A percentile compares a stretch with the other conserved stretches of the same genome.
These are phyloP conservation scores for Camellia japonica DNA, from an alignment of 148 eudicot genomes.

Conservation along the genomic window DNA sequence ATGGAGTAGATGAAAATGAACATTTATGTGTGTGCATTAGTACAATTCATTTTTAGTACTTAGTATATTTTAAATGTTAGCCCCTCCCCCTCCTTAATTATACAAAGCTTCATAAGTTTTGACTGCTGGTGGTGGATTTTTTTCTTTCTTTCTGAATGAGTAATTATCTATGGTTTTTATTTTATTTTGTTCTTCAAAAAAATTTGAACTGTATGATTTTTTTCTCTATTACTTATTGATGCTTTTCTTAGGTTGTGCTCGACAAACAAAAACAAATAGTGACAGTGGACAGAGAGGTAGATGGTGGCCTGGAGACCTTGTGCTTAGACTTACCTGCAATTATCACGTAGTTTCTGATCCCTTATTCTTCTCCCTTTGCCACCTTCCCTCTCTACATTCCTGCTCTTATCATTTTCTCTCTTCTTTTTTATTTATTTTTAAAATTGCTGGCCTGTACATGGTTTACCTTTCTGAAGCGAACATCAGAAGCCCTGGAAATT, in stretches of 20 bases:
- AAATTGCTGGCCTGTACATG: background rate
- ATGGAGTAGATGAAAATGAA: too few relatives aligned
- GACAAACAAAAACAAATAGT: slow-evolving; percentile 72
- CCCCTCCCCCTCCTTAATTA: background rate
- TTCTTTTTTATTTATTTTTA: background rate
- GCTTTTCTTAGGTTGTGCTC: slow-evolving; percentile 65
- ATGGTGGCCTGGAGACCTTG: slow-evolving; percentile 89
- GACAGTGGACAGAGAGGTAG: slow-evolving; percentile 96
- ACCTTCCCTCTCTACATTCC: background rate
- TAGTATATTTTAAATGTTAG: too few relatives aligned
- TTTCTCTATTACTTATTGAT: slow-evolving; percentile 8
- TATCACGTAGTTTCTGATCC: slow-evolving; percentile 56
- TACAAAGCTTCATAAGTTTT: background rate
- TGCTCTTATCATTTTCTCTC: background rate
- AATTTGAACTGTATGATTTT: background rate
- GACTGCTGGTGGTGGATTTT: background rate
- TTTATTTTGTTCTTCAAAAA: background rate
- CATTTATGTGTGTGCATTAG: too few relatives aligned
- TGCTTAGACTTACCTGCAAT: slow-evolving; percentile 87
- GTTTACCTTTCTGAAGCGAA: background rate
- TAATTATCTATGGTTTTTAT: background rate
- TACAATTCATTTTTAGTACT: too few relatives aligned
- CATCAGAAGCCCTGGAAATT: background rate
- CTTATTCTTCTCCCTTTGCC: background rate
- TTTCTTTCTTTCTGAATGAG: too few relatives aligned